phyloP scores from a whole-genome alignment of 2,329 filamentous ascomycete genomes.

The Ophiostoma tasmaniense region DNA sequence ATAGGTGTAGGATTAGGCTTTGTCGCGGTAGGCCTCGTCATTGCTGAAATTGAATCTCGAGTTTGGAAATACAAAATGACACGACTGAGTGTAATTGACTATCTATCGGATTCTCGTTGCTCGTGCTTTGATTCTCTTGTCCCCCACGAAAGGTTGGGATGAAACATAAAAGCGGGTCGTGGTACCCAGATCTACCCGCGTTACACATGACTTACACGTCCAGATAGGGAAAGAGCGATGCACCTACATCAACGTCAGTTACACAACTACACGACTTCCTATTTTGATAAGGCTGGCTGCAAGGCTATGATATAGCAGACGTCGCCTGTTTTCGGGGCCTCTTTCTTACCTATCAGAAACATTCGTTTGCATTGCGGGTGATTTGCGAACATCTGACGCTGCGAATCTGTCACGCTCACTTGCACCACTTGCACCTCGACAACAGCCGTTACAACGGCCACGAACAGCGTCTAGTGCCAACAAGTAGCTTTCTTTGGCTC shows the following conservation, averaged over 20 bases:
- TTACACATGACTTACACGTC: slow-evolving; percentile 1
- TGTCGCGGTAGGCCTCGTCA: background rate
- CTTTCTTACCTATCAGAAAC: too few species aligned
- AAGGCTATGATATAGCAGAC: background rate
- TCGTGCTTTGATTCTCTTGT: too few species aligned
- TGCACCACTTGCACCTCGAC: too few species aligned
- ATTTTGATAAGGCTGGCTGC: background rate
- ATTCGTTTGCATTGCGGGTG: too few species aligned
- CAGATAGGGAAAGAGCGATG: background rate
- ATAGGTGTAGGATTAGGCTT: background rate
- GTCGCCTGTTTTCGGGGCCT: background rate
- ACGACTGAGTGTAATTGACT: too few species aligned
- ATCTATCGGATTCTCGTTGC: too few species aligned
- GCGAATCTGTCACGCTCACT: too few species aligned
- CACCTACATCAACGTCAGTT: background rate
- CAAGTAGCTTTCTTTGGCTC: too few species aligned
- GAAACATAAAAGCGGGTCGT: background rate
- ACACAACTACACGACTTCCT: background rate
- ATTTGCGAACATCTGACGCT: too few species aligned
- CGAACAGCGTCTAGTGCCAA: background rate
- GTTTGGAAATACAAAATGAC: too few species aligned
- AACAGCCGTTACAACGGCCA: background rate
- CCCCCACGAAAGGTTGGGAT: background rate
- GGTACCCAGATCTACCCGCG: background rate
- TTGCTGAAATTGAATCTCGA: background rate